These are phyloP conservation scores for Diplodia scrobiculata DNA, from an alignment of 2,329 filamentous ascomycete genomes.

Conservation along the genomic window DNA sequence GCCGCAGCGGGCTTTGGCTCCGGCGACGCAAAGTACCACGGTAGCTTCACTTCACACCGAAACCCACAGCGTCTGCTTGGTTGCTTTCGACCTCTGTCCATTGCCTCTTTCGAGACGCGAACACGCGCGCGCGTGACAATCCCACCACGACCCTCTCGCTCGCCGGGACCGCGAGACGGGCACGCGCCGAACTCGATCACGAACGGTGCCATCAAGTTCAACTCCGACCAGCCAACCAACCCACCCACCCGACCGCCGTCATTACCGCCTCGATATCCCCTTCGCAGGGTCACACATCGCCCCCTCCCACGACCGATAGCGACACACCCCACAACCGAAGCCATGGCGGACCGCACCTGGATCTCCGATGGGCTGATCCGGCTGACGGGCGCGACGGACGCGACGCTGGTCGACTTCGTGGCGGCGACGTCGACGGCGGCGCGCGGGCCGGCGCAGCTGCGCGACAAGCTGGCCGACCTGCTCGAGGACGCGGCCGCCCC, in stretches of 20 bases:
- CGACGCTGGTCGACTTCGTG: slow-evolving; percentile 60
- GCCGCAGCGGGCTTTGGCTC: background rate
- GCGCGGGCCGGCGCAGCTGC: slow-evolving; percentile 52
- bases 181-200: no score
- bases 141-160: no score
- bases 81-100: background rate
- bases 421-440: slow-evolving; percentile 56
- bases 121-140: background rate
- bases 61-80: no score
- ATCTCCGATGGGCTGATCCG: slow-evolving; percentile 56
- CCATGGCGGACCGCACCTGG: slow-evolving; percentile 34
- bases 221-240: no score
- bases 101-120: background rate
- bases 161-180: no score
- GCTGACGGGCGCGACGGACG: slow-evolving; percentile 58
- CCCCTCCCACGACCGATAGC: no score
- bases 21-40: background rate
- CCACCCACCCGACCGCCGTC: no score
- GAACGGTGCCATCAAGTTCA: no score
- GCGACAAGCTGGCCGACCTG: slow-evolving; percentile 56
- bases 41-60: background rate
- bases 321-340: background rate
- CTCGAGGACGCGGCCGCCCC: slow-evolving; percentile 50
- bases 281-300: no score
- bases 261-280: no score